Percentiles rank a stretch among this genome's conserved stretches.
These are phyloP conservation scores for Apiospora koreana DNA, from an alignment of 2,329 filamentous ascomycete genomes.

Conservation along the genomic window DNA sequence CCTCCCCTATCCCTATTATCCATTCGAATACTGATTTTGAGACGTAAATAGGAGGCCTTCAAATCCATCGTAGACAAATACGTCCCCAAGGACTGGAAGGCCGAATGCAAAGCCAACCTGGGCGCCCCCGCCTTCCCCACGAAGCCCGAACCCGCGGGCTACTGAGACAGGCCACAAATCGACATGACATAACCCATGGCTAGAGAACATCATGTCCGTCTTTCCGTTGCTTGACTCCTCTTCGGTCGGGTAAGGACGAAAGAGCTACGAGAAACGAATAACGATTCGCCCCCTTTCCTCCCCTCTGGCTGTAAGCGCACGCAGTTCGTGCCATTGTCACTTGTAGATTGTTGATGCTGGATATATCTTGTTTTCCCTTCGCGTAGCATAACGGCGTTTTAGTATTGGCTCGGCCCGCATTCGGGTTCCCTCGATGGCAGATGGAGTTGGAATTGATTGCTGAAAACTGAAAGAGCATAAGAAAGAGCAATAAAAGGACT, in stretches of 20 bases:
- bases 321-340: neutral
- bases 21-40: neutral
- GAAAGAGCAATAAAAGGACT: neutral
- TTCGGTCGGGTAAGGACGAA: neutral
- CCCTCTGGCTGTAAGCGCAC: neutral
- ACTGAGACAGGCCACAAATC: slow-evolving; percentile 17
- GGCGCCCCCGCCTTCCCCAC: slow-evolving; percentile 45
- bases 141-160: slow-evolving; percentile 55
- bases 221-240: neutral
- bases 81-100: slow-evolving; percentile 77
- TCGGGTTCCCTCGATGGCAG: neutral
- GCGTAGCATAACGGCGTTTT: neutral
- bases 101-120: slow-evolving; percentile 50
- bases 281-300: neutral
- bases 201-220: neutral
- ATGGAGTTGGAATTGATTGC: neutral
- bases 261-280: neutral
- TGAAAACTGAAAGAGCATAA: neutral
- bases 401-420: neutral
- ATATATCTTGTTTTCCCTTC: neutral
- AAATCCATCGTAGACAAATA: slow-evolving; percentile 90
- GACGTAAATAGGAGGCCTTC: slow-evolving; percentile 77
- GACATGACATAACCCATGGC: neutral
- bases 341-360: neutral
- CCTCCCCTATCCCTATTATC: neutral